Evolutionary conservation across 108 stramenopile species (phyloP), one percentile per base, ranked within the genome.

Genomic region (Parietichytrium sp.): DNA sequence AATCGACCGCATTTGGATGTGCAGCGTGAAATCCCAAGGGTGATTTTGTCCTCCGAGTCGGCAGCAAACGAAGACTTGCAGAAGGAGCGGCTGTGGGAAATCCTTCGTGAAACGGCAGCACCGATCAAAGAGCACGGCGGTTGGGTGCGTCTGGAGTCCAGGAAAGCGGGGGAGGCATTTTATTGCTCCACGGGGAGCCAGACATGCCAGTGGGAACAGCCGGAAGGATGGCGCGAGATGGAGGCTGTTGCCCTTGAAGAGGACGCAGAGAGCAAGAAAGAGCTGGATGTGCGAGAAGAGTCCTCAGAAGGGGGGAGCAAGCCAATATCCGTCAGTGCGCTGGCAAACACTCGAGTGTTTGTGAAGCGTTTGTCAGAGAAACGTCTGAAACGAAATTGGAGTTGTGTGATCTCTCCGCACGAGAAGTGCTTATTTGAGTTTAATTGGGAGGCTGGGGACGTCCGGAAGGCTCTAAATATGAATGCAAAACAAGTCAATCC

Each of bases 401-500:
- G 42, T 27, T 72, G 61, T 2, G 61, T 72, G 38, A 25, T 72
- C 2, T 45, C 38, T 42, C 61, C 61, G 42, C 61, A 72, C 42
- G 61, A 72, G 10, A 33, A 42, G 1, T 72, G 61, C 20, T 42
- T 72, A 8, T 72, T 72, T n/a, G 61, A 72, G 61, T 72, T 18
- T 25, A 72, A 72, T 20, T 72, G 61, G 61, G 42, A 72, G 7
- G 45, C 61, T 10, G 36, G 61, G 10, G 38, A 23, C 13, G 42
- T 72, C n/a, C 61, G 61, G 23, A 72, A 72, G 61, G 45, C 61
- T 20, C 42, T 72, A 20, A 72, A 72, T 20, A 6, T 72, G 61
- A 72, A 72, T 20, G 61, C 61, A n/a, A 72, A 72, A 42, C 61
- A 72, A 20, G 61, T 72, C n/a, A 72, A 72, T 27, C 38, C 42